Base-by-base conservation (phyloP, 495 filamentous ascomycete genomes). In the Tuber aestivum region DNA sequence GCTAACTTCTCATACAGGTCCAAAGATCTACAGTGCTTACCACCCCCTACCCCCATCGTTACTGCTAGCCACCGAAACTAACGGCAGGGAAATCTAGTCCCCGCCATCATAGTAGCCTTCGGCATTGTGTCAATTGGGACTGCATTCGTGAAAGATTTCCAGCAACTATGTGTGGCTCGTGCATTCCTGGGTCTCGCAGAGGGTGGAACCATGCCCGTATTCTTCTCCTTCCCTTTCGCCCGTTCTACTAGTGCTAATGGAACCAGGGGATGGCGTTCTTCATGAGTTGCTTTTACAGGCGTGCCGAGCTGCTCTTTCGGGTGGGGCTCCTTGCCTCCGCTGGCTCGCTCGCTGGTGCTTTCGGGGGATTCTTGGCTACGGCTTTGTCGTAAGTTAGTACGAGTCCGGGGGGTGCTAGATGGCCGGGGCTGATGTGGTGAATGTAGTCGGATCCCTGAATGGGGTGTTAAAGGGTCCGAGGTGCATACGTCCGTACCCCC, bases 231-330 rank as follows among this genome's bases (percentile, higher is more conserved):
- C 20, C 48, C 65, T 20, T 27, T 16, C 35, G 16, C 38, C 14
- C 70, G 75, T 65, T 68, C 78, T 14, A 76, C 86, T 41, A 87
- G 78, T 88, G 86, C 69, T 90, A 90, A 0, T 85, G 93, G 0
- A 92, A 92, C 73, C 91, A 91, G 20, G 92, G 92, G 1, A 92
- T 94, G 0, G 91, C 93, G 1, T 94, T 91, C 82, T 93, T 93
- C 80, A 86, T 95, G n/a, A 92, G 90, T 2, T 93, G 93, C 90
- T 94, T 92, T 90, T 95, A 94, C 76, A 91, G 91, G 79, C 86
- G 92, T 27, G 88, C 87, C 41, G 92, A 94, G 81, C 87, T 87
- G 74, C 61, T 82, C 21, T 78, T 80, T 79, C 89, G 92, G 0
- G 88, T 94, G 50, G 89, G 92, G 16, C 84, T 94, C 2, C 94